Evolutionary conservation across 2,329 filamentous ascomycete species (phyloP).

Genomic region (Ustulina deusta): DNA sequence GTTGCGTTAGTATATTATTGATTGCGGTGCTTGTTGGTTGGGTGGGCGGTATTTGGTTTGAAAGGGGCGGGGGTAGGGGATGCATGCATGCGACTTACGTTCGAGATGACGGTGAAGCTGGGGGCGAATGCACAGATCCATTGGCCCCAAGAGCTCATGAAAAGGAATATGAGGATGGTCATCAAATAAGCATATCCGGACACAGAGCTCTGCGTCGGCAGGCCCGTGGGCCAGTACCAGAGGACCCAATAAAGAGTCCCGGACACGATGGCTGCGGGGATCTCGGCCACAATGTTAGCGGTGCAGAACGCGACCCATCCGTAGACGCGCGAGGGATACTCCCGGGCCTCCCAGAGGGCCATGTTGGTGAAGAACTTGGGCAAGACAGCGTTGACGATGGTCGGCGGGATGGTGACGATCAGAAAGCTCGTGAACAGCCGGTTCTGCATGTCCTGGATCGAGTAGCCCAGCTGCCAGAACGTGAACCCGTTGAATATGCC

Average conservation of each 20-base stretch:
- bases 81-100: slow-evolving; percentile 58
- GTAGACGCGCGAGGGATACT: slow-evolving; percentile 80
- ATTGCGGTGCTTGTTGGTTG: background rate
- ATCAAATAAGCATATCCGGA: slow-evolving; percentile 84
- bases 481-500: slow-evolving; percentile 85
- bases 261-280: slow-evolving; percentile 75
- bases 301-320: slow-evolving; percentile 82
- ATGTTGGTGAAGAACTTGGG: slow-evolving; percentile 84
- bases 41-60: no score
- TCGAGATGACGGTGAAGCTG: slow-evolving; percentile 81
- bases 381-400: slow-evolving; percentile 78
- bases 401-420: slow-evolving; percentile 74
- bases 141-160: slow-evolving; percentile 81
- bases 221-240: slow-evolving; percentile 82
- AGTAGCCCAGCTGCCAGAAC: slow-evolving; percentile 76
- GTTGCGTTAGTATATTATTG: background rate
- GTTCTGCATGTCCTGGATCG: slow-evolving; percentile 77
- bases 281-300: slow-evolving; percentile 77
- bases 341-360: slow-evolving; percentile 77
- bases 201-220: slow-evolving; percentile 72
- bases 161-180: slow-evolving; percentile 81
- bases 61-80: no score
- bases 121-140: slow-evolving; percentile 88
- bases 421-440: slow-evolving; percentile 80
- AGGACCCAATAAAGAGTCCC: slow-evolving; percentile 76